A percentile compares a stretch with the other conserved stretches of the same genome.
Evolutionary conservation across 306 rosid genomes (phyloP).

Genomic region (Medicago arabica): DNA sequence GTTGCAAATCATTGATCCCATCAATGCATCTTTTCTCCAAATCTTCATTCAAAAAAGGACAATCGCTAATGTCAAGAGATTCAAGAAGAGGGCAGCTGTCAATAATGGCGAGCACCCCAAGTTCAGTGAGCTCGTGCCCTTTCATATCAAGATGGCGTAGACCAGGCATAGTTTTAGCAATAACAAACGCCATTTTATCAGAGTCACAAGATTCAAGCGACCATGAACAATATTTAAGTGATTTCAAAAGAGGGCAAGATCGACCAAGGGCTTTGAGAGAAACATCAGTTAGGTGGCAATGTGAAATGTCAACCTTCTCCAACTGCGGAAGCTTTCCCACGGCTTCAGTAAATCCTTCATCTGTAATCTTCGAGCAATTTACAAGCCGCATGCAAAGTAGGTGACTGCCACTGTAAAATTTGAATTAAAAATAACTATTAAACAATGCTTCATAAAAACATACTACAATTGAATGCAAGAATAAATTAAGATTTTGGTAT

Average conservation of each 20-base stretch:
- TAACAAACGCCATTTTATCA: too few species aligned
- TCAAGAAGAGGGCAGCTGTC: not conserved
- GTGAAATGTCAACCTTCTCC: not conserved
- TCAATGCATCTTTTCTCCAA: not conserved
- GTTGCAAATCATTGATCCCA: not conserved
- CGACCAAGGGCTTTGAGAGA: not conserved
- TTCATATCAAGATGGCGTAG: not conserved
- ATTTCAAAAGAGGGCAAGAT: not conserved
- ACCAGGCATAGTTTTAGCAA: too few species aligned
- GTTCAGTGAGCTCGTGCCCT: not conserved
- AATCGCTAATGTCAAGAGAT: not conserved
- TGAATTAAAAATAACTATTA: too few species aligned
- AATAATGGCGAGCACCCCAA: not conserved
- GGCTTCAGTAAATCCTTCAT: not conserved
- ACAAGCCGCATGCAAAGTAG: not conserved
- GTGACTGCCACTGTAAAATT: not conserved
- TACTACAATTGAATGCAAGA: not conserved
- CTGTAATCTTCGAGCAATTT: not conserved
- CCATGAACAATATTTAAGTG: too few species aligned
- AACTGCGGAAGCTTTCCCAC: not conserved
- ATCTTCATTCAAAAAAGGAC: not conserved
- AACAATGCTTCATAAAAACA: too few species aligned
- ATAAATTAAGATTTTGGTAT: too few species aligned
- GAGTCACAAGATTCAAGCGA: not conserved
- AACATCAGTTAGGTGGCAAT: too few species aligned